Conservation (phyloP, 2,329 filamentous ascomycete species). For the Apiospora aurea region DNA sequence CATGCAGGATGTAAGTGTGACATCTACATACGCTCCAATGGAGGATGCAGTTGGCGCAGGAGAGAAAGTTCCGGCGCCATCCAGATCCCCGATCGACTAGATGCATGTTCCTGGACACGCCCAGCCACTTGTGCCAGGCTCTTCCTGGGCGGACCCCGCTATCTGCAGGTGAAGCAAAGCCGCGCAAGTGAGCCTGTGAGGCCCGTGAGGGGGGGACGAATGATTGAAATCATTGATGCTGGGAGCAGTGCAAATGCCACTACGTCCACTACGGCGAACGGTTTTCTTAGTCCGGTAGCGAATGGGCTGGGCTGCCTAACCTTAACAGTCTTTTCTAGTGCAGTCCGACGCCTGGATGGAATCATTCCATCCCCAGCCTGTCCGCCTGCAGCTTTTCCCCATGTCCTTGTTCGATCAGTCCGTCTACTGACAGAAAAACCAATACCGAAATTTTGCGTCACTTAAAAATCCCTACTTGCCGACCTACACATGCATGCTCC, state of each 20-base stretch:
- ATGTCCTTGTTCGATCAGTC: slow-evolving; percentile 6
- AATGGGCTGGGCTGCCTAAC: neutral
- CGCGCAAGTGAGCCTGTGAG: neutral
- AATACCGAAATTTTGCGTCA: slow-evolving; percentile 17
- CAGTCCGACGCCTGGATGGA: neutral
- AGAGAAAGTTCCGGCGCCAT: neutral
- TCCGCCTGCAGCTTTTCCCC: neutral
- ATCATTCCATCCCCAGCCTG: neutral
- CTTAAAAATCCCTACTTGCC: neutral
- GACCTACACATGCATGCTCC: neutral
- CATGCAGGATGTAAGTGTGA: neutral
- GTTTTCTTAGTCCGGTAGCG: neutral
- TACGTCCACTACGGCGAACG: neutral
- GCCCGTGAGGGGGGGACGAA: neutral
- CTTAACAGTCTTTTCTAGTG: neutral
- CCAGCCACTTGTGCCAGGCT: neutral
- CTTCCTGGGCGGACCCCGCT: slow-evolving; percentile 6
- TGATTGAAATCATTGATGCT: too few relatives aligned
- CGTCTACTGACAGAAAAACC: neutral
- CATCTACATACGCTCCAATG: neutral
- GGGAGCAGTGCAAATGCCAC: neutral
- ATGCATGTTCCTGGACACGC: neutral
- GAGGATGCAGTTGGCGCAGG: neutral
- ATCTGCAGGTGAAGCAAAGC: slow-evolving; percentile 1
- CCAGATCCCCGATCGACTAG: neutral